phyloP scores from a whole-genome alignment of 306 rosid species.

The Dalbergia oliveri region DNA sequence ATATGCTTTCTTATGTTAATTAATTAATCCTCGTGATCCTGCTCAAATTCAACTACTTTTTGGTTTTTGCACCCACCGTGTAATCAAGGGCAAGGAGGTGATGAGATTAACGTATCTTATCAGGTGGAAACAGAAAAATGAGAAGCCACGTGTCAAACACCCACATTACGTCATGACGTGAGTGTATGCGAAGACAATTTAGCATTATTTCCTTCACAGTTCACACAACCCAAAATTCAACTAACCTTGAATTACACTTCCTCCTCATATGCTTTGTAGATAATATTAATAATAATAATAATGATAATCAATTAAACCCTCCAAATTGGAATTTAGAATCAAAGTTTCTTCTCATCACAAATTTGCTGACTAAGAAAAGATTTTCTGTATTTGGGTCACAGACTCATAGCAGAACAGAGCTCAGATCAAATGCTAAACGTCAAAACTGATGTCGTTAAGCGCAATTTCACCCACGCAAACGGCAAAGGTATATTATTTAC shows the following conservation, averaged over 20 bases:
- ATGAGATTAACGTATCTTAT: neutral
- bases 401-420: neutral
- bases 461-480: constrained; percentile 42
- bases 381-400: constrained; percentile 5
- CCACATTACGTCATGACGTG: neutral
- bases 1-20: neutral
- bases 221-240: constrained; percentile 21
- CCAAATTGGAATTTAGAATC: neutral
- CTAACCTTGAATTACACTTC: neutral
- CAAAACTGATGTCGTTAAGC: constrained; percentile 43
- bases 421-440: constrained; percentile 26
- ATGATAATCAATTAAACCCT: neutral
- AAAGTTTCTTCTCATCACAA: neutral
- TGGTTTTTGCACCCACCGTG: neutral
- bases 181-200: neutral
- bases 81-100: neutral
- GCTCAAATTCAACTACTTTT: constrained; percentile 27
- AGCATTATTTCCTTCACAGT: neutral
- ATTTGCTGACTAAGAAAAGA: neutral
- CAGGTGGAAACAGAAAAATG: constrained; percentile 3
- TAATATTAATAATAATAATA: neutral
- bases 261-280: neutral
- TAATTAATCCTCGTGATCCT: neutral
- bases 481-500: constrained; percentile 11
- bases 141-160: constrained; percentile 37